These are phyloP conservation scores for Pinguiococcus pyrenoidosus DNA, from an alignment of 108 stramenopile species.

Conservation along the genomic window DNA sequence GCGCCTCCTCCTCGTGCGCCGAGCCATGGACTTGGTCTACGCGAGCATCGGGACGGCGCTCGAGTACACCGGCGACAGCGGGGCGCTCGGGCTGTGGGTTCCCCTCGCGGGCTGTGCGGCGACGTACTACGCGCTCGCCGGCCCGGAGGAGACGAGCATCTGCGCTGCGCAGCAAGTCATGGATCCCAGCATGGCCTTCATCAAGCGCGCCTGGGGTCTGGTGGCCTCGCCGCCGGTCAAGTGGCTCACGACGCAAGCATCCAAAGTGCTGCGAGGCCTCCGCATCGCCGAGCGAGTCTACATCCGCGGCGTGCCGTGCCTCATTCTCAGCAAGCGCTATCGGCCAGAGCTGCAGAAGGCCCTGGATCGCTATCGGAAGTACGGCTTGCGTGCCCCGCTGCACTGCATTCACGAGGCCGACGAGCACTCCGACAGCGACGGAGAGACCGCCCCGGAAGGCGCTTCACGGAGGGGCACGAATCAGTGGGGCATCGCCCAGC, in stretches of 20 bases:
- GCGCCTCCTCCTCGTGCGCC: constrained; percentile 52
- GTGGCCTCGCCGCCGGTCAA: constrained; percentile 57
- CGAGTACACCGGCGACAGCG: constrained; percentile 38
- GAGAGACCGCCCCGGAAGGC: too few relatives aligned
- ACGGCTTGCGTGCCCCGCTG: too few relatives aligned
- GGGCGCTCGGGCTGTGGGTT: constrained; percentile 24
- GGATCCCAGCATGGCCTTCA: constrained; percentile 36
- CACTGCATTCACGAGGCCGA: too few relatives aligned
- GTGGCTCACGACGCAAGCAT: constrained; percentile 51
- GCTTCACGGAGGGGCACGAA: too few relatives aligned
- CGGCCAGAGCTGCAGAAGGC: too few relatives aligned
- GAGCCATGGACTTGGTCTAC: constrained; percentile 58
- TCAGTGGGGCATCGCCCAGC: too few relatives aligned
- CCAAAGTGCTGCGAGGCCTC: constrained; percentile 56
- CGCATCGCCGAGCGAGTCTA: constrained; percentile 55
- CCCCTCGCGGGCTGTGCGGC: constrained; percentile 50
- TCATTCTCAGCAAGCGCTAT: constrained; percentile 51
- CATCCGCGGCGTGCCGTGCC: constrained; percentile 56
- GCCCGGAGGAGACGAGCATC: constrained; percentile 26
- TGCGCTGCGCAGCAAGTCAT: constrained; percentile 39
- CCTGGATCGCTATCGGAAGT: too few relatives aligned
- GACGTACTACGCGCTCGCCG: constrained; percentile 56
- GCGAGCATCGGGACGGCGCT: constrained; percentile 61
- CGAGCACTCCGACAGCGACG: too few relatives aligned
- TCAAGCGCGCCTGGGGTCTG: constrained; percentile 64